These are phyloP conservation scores for Streptanthus diversifolius DNA, from an alignment of 345 rosid genomes.

Conservation along the genomic window DNA sequence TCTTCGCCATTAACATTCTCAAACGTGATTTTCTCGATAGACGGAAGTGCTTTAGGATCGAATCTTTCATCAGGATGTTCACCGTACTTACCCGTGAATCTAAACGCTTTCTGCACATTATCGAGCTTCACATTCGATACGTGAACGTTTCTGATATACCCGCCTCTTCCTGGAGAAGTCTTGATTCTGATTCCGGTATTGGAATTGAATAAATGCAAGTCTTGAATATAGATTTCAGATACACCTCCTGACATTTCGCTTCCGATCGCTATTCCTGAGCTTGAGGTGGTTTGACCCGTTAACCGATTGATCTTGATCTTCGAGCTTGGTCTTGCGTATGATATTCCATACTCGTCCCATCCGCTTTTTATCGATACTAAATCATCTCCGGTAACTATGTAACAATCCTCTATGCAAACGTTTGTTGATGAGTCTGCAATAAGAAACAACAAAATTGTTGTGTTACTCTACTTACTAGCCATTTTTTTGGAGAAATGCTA, in stretches of 20 bases:
- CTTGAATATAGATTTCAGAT: conserved; percentile 66
- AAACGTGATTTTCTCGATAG: conserved; percentile 61
- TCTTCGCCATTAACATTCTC: conserved; percentile 66
- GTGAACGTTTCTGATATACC: conserved; percentile 73
- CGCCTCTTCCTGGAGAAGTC: conserved; percentile 92
- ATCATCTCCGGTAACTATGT: conserved; percentile 91
- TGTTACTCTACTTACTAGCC: neutral
- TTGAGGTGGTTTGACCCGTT: conserved; percentile 58
- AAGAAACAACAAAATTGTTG: neutral
- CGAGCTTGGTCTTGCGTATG: conserved; percentile 71
- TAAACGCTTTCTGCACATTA: conserved; percentile 59
- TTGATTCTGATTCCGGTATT: conserved; percentile 68
- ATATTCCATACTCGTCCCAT: conserved; percentile 94
- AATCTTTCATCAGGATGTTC: conserved; percentile 84
- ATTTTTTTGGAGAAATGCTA: too few relatives aligned
- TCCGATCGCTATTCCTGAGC: conserved; percentile 87
- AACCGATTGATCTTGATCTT: conserved; percentile 68
- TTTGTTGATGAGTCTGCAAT: conserved; percentile 75
- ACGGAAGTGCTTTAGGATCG: conserved; percentile 72
- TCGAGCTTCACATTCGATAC: conserved; percentile 58
- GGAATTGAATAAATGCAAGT: conserved; percentile 57
- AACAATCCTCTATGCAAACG: conserved; percentile 91
- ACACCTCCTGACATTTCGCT: conserved; percentile 99
- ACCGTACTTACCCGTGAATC: conserved; percentile 65
- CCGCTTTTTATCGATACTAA: conserved; percentile 89